Percentiles rank a stretch among this genome's conserved stretches.
Evolutionary conservation across 371 early-diverging fungal genomes (phyloP).

Genomic region (Enterospora canceri): DNA sequence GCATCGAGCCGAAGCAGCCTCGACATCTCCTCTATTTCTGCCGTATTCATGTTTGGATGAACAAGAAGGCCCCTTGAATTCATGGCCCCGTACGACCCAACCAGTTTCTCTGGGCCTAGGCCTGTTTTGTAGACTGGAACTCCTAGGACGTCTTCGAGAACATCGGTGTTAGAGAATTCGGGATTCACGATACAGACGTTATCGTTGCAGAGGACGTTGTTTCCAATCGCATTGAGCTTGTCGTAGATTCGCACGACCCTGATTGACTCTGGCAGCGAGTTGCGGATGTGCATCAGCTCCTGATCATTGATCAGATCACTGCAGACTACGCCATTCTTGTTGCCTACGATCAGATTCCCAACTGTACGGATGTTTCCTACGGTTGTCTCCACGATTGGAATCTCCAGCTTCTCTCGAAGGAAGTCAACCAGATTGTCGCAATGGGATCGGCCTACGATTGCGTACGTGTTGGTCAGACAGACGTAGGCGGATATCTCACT

Average conservation of each 20-base stretch:
- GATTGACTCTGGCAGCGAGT: conserved; percentile 83
- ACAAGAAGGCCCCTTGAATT: conserved; percentile 93
- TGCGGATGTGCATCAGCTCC: conserved; percentile 91
- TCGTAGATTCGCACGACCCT: conserved; percentile 90
- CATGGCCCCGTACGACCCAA: conserved; percentile 86
- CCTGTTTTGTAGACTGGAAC: conserved; percentile 96
- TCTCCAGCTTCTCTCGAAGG: conserved; percentile 71
- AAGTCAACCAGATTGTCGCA: conserved; percentile 58
- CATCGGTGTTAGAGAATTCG: conserved; percentile 93
- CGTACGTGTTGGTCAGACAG: conserved; percentile 91
- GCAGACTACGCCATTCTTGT: conserved; percentile 85
- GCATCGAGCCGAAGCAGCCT: conserved; percentile 84
- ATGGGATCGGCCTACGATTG: conserved; percentile 91
- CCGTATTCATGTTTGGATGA: conserved; percentile 81
- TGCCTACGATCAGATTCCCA: conserved; percentile 82
- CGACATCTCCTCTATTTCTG: conserved; percentile 94
- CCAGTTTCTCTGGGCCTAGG: conserved; percentile 90
- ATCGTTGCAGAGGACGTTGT: conserved; percentile 97
- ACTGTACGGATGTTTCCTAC: conserved; percentile 92
- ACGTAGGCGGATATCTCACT: conserved; percentile 95
- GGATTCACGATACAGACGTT: conserved; percentile 95
- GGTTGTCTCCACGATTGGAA: conserved; percentile 94
- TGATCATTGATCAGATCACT: conserved; percentile 94
- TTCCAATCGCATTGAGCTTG: conserved; percentile 90
- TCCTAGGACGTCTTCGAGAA: conserved; percentile 84